These are phyloP conservation scores for Gnomoniopsis smithogilvyi DNA, from an alignment of 2,329 filamentous ascomycete species.

Conservation along the genomic window DNA sequence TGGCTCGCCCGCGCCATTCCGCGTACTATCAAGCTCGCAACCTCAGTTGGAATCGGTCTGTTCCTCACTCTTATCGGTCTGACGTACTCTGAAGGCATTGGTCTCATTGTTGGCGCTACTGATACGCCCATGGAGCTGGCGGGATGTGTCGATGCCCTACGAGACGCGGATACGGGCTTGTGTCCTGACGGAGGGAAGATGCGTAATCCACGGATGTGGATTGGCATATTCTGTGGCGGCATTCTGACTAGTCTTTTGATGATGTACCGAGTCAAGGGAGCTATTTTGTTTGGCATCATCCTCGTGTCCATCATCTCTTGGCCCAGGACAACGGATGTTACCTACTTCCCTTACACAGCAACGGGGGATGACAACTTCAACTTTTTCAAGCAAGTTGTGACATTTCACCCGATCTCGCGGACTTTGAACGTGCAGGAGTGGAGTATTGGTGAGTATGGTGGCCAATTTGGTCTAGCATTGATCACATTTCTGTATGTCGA, in stretches of 20 bases:
- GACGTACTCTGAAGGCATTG: conserved; percentile 80
- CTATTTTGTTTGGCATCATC: conserved; percentile 78
- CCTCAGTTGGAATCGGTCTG: conserved; percentile 79
- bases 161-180: conserved; percentile 42
- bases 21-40: conserved; percentile 80
- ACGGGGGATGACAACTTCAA: conserved; percentile 70
- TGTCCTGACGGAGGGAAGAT: conserved; percentile 69
- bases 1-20: conserved; percentile 85
- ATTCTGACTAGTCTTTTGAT: conserved; percentile 76
- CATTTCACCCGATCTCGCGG: conserved; percentile 73
- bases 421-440: conserved; percentile 72
- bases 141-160: conserved; percentile 56
- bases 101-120: conserved; percentile 66
- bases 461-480: conserved; percentile 77
- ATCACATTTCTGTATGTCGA: conserved; percentile 91
- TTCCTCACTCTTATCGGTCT: conserved; percentile 75
- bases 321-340: conserved; percentile 73
- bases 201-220: conserved; percentile 80
- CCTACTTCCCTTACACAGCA: conserved; percentile 73
- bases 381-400: conserved; percentile 86
- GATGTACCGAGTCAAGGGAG: conserved; percentile 84
- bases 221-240: conserved; percentile 84
- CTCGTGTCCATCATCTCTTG: conserved; percentile 87
- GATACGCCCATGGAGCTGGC: conserved; percentile 71
- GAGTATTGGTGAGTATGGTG: conserved; percentile 64